These are phyloP conservation scores for Shiraia sp. DNA, from an alignment of 2,329 filamentous ascomycete genomes.

Conservation along the genomic window DNA sequence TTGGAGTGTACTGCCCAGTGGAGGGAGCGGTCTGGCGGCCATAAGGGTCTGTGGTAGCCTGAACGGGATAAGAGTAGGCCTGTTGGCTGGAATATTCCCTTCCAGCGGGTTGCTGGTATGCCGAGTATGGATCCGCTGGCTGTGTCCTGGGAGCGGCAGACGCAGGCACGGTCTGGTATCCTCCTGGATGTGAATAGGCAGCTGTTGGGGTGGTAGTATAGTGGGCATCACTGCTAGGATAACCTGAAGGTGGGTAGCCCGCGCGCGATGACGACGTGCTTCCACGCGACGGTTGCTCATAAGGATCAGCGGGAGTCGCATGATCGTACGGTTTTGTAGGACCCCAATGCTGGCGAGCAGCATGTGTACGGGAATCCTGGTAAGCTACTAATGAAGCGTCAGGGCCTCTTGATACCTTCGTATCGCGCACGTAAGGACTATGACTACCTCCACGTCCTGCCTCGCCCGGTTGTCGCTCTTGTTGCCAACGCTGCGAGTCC, in stretches of 20 bases:
- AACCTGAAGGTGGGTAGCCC: constrained; percentile 20
- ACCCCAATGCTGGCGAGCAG: constrained; percentile 48
- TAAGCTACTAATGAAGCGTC: constrained; percentile 50
- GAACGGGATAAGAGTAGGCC: constrained; percentile 32
- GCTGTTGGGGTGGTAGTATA: constrained; percentile 39
- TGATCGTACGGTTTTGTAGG: constrained; percentile 36
- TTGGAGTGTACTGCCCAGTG: constrained; percentile 34
- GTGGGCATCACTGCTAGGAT: constrained; percentile 32
- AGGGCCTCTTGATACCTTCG: constrained; percentile 50
- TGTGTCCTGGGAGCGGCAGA: constrained; percentile 35
- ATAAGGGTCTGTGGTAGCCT: constrained; percentile 33
- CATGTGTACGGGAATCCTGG: constrained; percentile 49
- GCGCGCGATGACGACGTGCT: constrained; percentile 15
- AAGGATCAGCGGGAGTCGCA: constrained; percentile 22
- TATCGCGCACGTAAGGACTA: constrained; percentile 44
- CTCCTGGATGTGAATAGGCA: constrained; percentile 28
- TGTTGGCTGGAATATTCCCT: constrained; percentile 27
- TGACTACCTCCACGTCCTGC: constrained; percentile 54
- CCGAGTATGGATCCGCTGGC: constrained; percentile 36
- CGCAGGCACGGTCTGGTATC: constrained; percentile 31
- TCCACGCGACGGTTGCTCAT: constrained; percentile 17
- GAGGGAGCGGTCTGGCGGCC: constrained; percentile 25
- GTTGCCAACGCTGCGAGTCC: constrained; percentile 53
- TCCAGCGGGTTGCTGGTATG: constrained; percentile 28
- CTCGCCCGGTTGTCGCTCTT: constrained; percentile 38